These are phyloP conservation scores for Xylaria scruposa DNA, from an alignment of 495 filamentous ascomycete species.

Conservation along the genomic window DNA sequence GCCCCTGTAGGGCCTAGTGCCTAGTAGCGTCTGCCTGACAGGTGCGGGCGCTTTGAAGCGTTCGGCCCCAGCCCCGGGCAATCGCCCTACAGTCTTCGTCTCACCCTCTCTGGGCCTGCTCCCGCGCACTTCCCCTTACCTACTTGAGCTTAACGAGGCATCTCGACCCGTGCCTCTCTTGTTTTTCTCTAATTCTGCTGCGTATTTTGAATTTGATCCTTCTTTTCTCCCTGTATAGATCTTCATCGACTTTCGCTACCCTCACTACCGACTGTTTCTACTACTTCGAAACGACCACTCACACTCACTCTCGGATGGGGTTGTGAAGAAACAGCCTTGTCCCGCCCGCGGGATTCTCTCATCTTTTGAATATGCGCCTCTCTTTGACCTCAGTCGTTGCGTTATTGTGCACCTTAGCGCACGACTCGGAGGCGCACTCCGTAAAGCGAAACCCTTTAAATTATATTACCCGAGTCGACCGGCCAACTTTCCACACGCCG, in stretches of 20 bases:
- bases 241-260: slow-evolving; percentile 3
- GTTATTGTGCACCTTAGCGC: slow-evolving; percentile 35
- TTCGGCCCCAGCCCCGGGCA: slow-evolving; percentile 20
- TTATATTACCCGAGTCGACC: slow-evolving; percentile 74
- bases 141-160: slow-evolving; percentile 3
- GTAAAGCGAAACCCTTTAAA: slow-evolving; percentile 76
- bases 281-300: not conserved
- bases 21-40: slow-evolving; percentile 10
- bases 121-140: slow-evolving; percentile 18
- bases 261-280: not conserved
- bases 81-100: slow-evolving; percentile 19
- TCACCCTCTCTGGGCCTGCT: slow-evolving; percentile 11
- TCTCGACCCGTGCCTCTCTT: not conserved
- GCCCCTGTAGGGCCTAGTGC: not conserved
- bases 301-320: slow-evolving; percentile 32
- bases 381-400: slow-evolving; percentile 36
- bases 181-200: slow-evolving; percentile 1
- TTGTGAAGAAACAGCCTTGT: slow-evolving; percentile 35
- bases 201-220: not conserved
- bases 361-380: slow-evolving; percentile 38
- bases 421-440: slow-evolving; percentile 65
- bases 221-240: not conserved
- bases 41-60: slow-evolving; percentile 11
- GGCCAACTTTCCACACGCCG: slow-evolving; percentile 77
- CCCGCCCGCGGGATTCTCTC: slow-evolving; percentile 35